A percentile compares a stretch with the other conserved stretches of the same genome.
phyloP scores from a whole-genome alignment of 2,329 filamentous ascomycete species.

The Capronia americana region DNA sequence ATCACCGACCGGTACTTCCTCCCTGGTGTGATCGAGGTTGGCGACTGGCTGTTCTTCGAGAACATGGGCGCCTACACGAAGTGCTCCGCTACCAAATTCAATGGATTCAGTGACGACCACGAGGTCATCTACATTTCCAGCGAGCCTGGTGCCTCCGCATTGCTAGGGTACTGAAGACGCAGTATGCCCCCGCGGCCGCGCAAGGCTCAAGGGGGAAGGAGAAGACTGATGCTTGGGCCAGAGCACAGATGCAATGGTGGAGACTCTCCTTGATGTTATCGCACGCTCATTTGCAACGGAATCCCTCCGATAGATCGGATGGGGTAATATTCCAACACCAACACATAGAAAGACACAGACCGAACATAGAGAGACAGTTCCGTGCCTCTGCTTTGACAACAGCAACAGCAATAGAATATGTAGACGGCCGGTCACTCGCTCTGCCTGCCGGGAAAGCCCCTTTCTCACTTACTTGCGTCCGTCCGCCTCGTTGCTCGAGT shows the following conservation, averaged over 20 bases:
- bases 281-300: not conserved
- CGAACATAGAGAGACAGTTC: not conserved
- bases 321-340: not conserved
- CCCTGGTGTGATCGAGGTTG: constrained; percentile 78
- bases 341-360: not conserved
- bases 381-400: no score
- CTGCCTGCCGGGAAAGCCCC: not conserved
- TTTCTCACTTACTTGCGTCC: not conserved
- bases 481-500: not conserved
- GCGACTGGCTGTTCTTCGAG: constrained; percentile 98
- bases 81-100: constrained; percentile 97
- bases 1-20: constrained; percentile 84
- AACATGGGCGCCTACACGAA: constrained; percentile 99
- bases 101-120: constrained; percentile 91
- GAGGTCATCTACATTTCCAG: constrained; percentile 94
- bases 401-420: not conserved
- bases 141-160: constrained; percentile 81
- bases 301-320: not conserved
- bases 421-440: not conserved
- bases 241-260: not conserved
- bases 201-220: not conserved
- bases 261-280: constrained; percentile 1
- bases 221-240: not conserved
- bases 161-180: constrained; percentile 60
- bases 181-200: not conserved